Evolutionary conservation across 2,329 filamentous ascomycete species (phyloP).

Genomic region (Pestalotiopsis fici): DNA sequence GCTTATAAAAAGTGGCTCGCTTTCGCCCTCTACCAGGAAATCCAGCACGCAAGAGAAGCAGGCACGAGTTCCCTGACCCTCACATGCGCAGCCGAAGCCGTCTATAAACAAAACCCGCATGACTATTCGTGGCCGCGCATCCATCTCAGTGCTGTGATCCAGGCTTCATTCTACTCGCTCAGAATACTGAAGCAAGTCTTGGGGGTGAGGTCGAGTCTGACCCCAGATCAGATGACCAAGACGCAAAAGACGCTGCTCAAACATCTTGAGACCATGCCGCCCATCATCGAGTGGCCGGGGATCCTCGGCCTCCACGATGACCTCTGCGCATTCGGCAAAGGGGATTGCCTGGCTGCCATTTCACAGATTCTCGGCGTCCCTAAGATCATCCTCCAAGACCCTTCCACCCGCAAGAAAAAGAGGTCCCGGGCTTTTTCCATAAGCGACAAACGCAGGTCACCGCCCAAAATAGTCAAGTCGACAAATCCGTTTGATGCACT

Average conservation of each 20-base stretch:
- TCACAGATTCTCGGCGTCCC: conserved; percentile 2
- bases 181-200: conserved; percentile 55
- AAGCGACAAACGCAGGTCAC: not conserved
- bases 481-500: not conserved
- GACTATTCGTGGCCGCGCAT: conserved; percentile 55
- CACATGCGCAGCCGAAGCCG: conserved; percentile 27
- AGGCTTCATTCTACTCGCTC: conserved; percentile 63
- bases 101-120: conserved; percentile 27
- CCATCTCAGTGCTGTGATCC: conserved; percentile 62
- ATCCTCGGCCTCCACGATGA: not conserved
- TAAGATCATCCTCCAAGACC: not conserved
- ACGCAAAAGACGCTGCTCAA: conserved; percentile 1
- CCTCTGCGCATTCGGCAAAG: not conserved
- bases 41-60: conserved; percentile 30
- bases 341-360: not conserved
- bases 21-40: conserved; percentile 37
- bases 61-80: conserved; percentile 31
- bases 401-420: not conserved
- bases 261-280: conserved; percentile 6
- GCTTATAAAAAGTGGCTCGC: conserved; percentile 31
- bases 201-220: conserved; percentile 12
- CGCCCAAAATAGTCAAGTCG: not conserved
- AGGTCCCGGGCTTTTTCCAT: not conserved
- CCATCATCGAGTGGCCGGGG: conserved; percentile 10
- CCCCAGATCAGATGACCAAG: not conserved